Evolutionary conservation across 2,329 filamentous ascomycete genomes (phyloP), one percentile per base, ranked within the genome.

Genomic region (Chaetothyriales sp.): DNA sequence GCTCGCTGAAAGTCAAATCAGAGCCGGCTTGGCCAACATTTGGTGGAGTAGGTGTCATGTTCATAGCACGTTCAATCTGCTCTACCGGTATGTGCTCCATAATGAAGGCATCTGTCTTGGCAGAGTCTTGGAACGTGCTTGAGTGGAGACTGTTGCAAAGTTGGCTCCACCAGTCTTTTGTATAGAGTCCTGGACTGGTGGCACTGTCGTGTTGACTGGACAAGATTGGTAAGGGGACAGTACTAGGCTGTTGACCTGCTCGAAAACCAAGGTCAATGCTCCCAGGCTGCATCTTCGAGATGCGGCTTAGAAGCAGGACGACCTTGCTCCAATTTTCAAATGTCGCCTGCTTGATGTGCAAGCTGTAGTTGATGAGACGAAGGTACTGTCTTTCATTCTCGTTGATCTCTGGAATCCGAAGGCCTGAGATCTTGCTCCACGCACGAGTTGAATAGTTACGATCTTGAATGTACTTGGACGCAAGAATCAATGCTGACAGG

Each of bases 341-440:
- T 8, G 86, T 78, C 2, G 83, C 77, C 60, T 95, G 89, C 0
- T 88, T 84, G 57, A 98, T 90, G 67, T 98, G 92, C 28, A 98
- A 79, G 63, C 89, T 87, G 89, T 90, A 98, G 67, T 88, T 83
- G 56, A 98, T 87, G 46, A 89, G 86, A 55, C 84, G 73, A 46
- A 98, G 77, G 66, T 97, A 98, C 18, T 86, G 82, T 67, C 94
- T 84, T 71, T 98, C 92, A 67, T 97, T 97, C 64, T 89, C 85
- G 70, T 97, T 97, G 69, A 98, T 97, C 70, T 98, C 92, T 52
- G 80, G 75, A 2, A 89, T 89, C 66, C 86, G 88, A 52, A 98
- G 75, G n/a, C 92, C 92, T 18, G 92, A 97, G 61, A 98, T 98
- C 75, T 95, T 97, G 69, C 90, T 97, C 92, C 92, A 98, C 44